phyloP scores from a whole-genome alignment of 2,329 filamentous ascomycete species.

The Microdochium paspali region DNA sequence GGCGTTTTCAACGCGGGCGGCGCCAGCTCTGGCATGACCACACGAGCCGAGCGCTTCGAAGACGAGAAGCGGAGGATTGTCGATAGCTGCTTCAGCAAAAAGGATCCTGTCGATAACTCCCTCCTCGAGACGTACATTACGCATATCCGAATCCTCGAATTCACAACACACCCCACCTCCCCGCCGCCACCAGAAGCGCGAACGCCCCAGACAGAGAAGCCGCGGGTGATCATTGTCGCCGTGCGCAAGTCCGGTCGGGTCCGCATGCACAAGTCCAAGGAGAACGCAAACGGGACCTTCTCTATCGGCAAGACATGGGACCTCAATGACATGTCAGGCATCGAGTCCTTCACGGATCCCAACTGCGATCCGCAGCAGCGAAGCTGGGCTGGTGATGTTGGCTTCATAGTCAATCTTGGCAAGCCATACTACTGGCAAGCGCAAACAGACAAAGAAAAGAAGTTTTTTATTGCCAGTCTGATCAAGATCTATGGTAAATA shows the following conservation, averaged over 20 bases:
- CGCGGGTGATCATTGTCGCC: slow-evolving; percentile 83
- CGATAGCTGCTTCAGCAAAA: slow-evolving; percentile 88
- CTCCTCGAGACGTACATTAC: slow-evolving; percentile 94
- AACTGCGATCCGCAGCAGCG: slow-evolving; percentile 47
- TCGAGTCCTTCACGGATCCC: slow-evolving; percentile 70
- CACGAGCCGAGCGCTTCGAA: slow-evolving; percentile 76
- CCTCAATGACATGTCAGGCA: slow-evolving; percentile 75
- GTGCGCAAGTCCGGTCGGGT: slow-evolving; percentile 89
- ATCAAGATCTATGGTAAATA: slow-evolving; percentile 97
- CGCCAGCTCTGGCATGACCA: slow-evolving; percentile 17
- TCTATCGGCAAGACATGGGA: slow-evolving; percentile 99
- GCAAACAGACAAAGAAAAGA: slow-evolving; percentile 88
- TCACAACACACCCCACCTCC: slow-evolving; percentile 68
- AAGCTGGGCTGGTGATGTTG: slow-evolving; percentile 73
- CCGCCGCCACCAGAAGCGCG: slow-evolving; percentile 76
- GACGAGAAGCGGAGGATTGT: slow-evolving; percentile 94
- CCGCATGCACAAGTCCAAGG: slow-evolving; percentile 91
- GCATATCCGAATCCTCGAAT: slow-evolving; percentile 86
- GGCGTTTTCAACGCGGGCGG: background rate
- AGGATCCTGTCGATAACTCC: slow-evolving; percentile 69
- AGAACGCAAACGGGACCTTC: slow-evolving; percentile 88
- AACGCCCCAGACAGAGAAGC: slow-evolving; percentile 67
- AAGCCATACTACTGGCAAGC: slow-evolving; percentile 98
- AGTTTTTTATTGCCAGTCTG: slow-evolving; percentile 94
- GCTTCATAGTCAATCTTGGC: slow-evolving; percentile 79